A percentile compares a stretch with the other conserved stretches of the same genome.
phyloP scores from a whole-genome alignment of 2,329 filamentous ascomycete species.

The Trichoderma afroharzianum region DNA sequence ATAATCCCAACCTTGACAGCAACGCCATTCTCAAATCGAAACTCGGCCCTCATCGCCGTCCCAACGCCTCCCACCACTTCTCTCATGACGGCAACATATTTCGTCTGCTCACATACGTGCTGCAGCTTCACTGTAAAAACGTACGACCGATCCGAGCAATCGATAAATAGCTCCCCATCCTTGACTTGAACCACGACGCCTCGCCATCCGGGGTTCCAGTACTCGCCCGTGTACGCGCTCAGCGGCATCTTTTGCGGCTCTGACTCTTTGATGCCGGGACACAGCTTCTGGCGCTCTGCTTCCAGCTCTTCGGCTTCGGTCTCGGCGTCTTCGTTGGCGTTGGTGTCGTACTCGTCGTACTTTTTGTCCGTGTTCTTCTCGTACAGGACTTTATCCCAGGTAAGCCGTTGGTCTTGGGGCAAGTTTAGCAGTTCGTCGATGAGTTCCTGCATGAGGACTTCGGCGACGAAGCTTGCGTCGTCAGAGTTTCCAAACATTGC shows the following conservation, averaged over 20 bases:
- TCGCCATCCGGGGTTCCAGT: conserved; percentile 28
- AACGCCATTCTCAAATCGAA: conserved; percentile 19
- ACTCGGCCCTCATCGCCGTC: conserved; percentile 20
- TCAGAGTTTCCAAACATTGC: conserved; percentile 27
- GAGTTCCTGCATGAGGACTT: conserved; percentile 22
- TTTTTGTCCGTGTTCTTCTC: background rate
- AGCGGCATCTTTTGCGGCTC: conserved; percentile 16
- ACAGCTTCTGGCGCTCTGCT: background rate
- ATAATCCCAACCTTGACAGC: background rate
- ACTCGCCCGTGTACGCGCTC: conserved; percentile 22
- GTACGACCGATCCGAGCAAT: conserved; percentile 28
- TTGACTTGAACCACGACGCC: conserved; percentile 22
- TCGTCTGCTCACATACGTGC: conserved; percentile 21
- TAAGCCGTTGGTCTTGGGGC: background rate
- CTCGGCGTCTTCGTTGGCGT: background rate
- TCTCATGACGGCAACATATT: conserved; percentile 20
- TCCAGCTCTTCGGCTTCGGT: background rate
- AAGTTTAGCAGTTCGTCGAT: conserved; percentile 21
- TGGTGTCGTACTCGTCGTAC: background rate
- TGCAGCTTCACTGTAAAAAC: conserved; percentile 26
- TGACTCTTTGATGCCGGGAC: background rate
- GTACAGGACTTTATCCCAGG: background rate
- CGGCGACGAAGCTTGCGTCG: conserved; percentile 18
- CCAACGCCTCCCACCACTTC: background rate
- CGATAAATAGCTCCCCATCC: conserved; percentile 23